Evolutionary conservation across 208 protist genomes (phyloP), one percentile per base, ranked within the genome.

Genomic region (Crithidia mellificae): DNA sequence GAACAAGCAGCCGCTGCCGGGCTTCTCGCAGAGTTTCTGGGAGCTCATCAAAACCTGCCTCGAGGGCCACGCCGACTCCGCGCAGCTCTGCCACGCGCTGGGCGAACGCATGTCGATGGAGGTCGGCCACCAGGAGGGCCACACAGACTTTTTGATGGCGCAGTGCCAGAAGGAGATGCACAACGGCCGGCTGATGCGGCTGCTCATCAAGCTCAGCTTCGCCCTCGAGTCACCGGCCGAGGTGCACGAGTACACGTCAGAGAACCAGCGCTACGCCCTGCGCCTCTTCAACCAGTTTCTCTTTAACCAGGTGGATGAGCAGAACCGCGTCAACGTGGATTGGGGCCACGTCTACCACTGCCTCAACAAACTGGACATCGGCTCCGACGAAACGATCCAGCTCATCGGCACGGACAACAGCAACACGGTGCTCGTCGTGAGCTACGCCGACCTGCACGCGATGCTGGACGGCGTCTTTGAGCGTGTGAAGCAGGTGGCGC

Each of bases 351-450:
- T 98, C 7, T 96, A 98, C 52, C 91, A 98, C 53, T 95, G 87
- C 24, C 80, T 99, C 58, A 99, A 99, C 75, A 99, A 99, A 81
- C 81, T 99, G 30, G 98, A 99, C 75, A 88, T 87, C 47, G 97
- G 97, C 44, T 91, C 90, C 4, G 77, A 92, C 38, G 98, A 99
- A 59, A 85, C 90, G 24, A 89, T 99, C 3, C 81, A 97, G 58
- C 83, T 99, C 24, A 96, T 98, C 63, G 83, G 78, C 19, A 86
- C 86, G 39, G 95, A 98, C 72, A 93, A 89, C 63, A 78, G 86
- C 67, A 83, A 83, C 30, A 88, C 88, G 6, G 80, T 98, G 17
- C 70, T 99, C 7, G 93, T 99, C 12, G 90, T 98, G 67, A 92
- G 81, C 64, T 99, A 98, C 83, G 88, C 86, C n/a, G 96, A 98